Conservation (phyloP, 306 rosid species). For the Cajanus cajan region DNA sequence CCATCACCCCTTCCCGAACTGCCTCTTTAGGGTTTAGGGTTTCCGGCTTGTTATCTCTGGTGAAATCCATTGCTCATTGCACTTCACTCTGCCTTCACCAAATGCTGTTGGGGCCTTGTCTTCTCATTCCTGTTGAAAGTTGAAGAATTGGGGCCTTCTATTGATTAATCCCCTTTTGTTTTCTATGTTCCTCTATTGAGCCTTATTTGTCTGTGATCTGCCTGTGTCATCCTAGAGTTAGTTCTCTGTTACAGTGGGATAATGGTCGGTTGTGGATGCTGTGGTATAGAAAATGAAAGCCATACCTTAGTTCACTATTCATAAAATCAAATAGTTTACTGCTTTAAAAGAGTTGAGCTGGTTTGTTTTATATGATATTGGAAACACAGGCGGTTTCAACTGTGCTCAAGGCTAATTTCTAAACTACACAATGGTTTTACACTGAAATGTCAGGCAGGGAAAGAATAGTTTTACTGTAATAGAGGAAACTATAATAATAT, state of each 20-base stretch:
- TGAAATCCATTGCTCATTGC: neutral
- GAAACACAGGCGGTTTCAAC: slow-evolving; percentile 11
- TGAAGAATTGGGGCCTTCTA: slow-evolving; percentile 12
- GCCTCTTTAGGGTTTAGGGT: too few species aligned
- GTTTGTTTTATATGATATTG: neutral
- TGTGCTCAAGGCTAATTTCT: neutral
- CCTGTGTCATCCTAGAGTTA: neutral
- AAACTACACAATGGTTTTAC: neutral
- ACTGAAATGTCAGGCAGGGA: neutral
- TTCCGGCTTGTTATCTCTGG: neutral
- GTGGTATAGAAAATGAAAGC: neutral
- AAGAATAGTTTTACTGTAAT: neutral
- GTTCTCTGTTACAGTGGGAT: neutral
- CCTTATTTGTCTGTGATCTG: slow-evolving; percentile 4
- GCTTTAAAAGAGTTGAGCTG: neutral
- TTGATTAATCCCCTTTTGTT: neutral
- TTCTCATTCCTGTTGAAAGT: slow-evolving; percentile 20
- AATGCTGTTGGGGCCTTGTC: neutral
- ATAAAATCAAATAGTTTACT: neutral
- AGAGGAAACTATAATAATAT: neutral
- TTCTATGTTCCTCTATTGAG: neutral
- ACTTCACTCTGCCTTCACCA: neutral
- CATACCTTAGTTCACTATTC: neutral
- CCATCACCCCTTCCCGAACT: too few species aligned
- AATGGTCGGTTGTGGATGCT: slow-evolving; percentile 2